Evolutionary conservation across 225 moss, liverwort and hornwort species (phyloP).

Genomic region (Rhytidiadelphus loreus): DNA sequence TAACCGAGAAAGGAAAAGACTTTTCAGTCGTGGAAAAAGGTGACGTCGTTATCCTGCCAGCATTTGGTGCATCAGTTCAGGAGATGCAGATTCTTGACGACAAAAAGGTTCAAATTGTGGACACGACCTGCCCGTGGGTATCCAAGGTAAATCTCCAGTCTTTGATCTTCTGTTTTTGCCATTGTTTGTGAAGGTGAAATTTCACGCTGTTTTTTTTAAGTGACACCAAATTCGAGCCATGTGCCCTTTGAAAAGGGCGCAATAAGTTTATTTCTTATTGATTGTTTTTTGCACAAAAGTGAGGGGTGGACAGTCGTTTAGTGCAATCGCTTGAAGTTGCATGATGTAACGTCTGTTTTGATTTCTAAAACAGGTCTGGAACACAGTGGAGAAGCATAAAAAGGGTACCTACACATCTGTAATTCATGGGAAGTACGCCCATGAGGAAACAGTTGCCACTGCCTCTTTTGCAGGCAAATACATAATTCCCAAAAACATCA

Average conservation of each 20-base stretch:
- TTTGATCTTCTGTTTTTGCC: neutral
- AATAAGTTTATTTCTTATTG: neutral
- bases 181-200: neutral
- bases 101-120: slow-evolving; percentile 93
- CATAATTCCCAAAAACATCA: slow-evolving; percentile 65
- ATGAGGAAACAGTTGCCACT: slow-evolving; percentile 94
- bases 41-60: slow-evolving; percentile 91
- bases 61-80: slow-evolving; percentile 88
- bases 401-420: slow-evolving; percentile 80
- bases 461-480: slow-evolving; percentile 94
- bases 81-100: slow-evolving; percentile 79
- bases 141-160: slow-evolving; percentile 53
- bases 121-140: slow-evolving; percentile 99
- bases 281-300: neutral
- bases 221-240: neutral
- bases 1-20: slow-evolving; percentile 60
- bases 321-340: neutral
- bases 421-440: slow-evolving; percentile 88
- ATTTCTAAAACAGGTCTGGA: slow-evolving; percentile 63
- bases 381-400: slow-evolving; percentile 91
- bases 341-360: neutral
- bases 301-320: neutral
- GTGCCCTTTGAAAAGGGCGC: neutral
- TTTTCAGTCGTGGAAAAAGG: slow-evolving; percentile 56
- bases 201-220: neutral